Evolutionary conservation across 2,329 filamentous ascomycete genomes (phyloP).

Genomic region (Colletotrichum sp.): DNA sequence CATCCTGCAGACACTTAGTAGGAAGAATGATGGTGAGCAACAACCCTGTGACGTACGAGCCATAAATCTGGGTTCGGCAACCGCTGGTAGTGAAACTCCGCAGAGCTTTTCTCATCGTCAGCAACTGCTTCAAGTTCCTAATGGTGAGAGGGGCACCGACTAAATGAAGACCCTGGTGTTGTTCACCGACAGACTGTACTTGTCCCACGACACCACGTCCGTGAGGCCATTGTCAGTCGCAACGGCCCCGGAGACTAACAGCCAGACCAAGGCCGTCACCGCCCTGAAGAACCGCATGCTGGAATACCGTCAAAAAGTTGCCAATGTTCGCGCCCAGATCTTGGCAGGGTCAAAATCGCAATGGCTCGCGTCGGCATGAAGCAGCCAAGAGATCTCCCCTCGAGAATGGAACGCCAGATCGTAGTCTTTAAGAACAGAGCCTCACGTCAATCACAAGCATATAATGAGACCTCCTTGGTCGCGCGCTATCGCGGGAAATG

Average conservation of each 20-base stretch:
- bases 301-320: not conserved
- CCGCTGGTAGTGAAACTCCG: constrained; percentile 72
- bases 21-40: not conserved
- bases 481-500: not conserved
- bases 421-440: not conserved
- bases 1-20: constrained; percentile 46
- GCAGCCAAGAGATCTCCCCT: not conserved
- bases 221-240: constrained; percentile 46
- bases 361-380: not conserved
- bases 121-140: constrained; percentile 49
- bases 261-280: not conserved
- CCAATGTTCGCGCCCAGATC: not conserved
- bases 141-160: not conserved
- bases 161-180: constrained; percentile 43
- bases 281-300: not conserved
- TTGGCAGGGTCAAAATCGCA: not conserved
- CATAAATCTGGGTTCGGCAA: constrained; percentile 53
- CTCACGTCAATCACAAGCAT: not conserved
- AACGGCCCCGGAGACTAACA: constrained; percentile 23
- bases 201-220: constrained; percentile 70
- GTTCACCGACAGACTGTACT: constrained; percentile 72
- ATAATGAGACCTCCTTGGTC: no score
- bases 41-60: constrained; percentile 45
- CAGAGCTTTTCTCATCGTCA: constrained; percentile 72
- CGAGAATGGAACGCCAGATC: not conserved